Evolutionary conservation across 2,329 filamentous ascomycete species (phyloP).

Genomic region (Penicillium sp.): DNA sequence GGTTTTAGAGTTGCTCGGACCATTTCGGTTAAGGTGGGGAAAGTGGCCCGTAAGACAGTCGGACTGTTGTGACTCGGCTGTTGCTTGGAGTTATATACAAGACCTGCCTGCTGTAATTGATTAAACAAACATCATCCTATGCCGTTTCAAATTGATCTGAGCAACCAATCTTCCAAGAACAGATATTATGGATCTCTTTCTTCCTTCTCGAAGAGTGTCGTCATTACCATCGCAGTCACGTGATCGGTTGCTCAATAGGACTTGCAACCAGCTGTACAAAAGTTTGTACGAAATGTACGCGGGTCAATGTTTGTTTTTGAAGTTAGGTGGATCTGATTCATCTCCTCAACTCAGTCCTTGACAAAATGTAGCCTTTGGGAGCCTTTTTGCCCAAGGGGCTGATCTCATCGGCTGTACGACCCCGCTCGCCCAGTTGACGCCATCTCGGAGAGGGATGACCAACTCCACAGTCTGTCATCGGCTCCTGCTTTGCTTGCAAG

Average conservation of each 20-base stretch:
- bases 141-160: background rate
- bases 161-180: background rate
- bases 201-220: too few relatives aligned
- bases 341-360: background rate
- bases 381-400: background rate
- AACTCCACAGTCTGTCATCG: slow-evolving; percentile 19
- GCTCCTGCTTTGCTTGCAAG: background rate
- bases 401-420: slow-evolving; percentile 12
- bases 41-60: background rate
- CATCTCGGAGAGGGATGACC: slow-evolving; percentile 27
- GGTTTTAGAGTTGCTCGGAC: slow-evolving; percentile 18
- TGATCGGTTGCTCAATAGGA: too few relatives aligned
- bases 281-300: too few relatives aligned
- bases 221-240: too few relatives aligned
- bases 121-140: background rate
- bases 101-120: background rate
- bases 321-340: background rate
- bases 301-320: too few relatives aligned
- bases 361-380: background rate
- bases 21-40: slow-evolving; percentile 13
- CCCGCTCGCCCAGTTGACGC: slow-evolving; percentile 30
- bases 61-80: background rate
- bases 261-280: too few relatives aligned
- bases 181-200: background rate
- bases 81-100: background rate